Conservation (phyloP, 2,329 filamentous ascomycete genomes). For the Orbilia brochopaga region DNA sequence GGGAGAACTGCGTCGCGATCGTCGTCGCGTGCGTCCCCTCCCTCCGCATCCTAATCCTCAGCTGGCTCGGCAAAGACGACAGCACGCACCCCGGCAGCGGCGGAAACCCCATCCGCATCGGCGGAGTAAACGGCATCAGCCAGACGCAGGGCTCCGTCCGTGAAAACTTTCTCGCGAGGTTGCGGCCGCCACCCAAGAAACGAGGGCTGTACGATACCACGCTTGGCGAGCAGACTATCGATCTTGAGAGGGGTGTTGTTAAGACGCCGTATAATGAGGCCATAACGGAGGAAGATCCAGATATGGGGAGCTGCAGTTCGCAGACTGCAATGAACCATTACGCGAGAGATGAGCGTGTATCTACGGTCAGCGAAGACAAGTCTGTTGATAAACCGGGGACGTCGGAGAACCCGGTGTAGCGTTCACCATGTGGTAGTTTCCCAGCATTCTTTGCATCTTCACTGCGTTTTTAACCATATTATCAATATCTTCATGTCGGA, state of each 20-base stretch:
- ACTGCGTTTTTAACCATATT: too few species aligned
- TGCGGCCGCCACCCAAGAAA: conserved; percentile 29
- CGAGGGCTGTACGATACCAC: conserved; percentile 39
- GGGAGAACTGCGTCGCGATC: conserved; percentile 59
- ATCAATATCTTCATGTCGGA: too few species aligned
- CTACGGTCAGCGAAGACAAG: conserved; percentile 24
- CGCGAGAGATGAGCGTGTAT: conserved; percentile 28
- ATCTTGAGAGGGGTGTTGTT: conserved; percentile 32
- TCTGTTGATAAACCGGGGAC: conserved; percentile 23
- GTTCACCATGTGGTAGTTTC: too few species aligned
- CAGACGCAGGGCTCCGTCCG: conserved; percentile 32
- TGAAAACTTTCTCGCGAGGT: conserved; percentile 35
- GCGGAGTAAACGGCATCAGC: conserved; percentile 14
- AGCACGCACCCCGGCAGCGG: conserved; percentile 9
- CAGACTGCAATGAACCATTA: conserved; percentile 35
- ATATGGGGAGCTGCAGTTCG: conserved; percentile 21
- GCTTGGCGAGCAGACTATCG: conserved; percentile 45
- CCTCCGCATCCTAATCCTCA: conserved; percentile 58
- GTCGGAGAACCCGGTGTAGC: too few species aligned
- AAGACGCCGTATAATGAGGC: conserved; percentile 34
- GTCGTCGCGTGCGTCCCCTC: conserved; percentile 59
- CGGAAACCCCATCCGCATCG: conserved; percentile 32
- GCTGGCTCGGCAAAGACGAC: conserved; percentile 56
- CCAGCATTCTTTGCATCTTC: too few species aligned
- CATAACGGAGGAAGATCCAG: conserved; percentile 37